A percentile compares a stretch with the other conserved stretches of the same genome.
Evolutionary conservation across 2,329 filamentous ascomycete genomes (phyloP).

Genomic region (Biscogniauxia mediterranea): DNA sequence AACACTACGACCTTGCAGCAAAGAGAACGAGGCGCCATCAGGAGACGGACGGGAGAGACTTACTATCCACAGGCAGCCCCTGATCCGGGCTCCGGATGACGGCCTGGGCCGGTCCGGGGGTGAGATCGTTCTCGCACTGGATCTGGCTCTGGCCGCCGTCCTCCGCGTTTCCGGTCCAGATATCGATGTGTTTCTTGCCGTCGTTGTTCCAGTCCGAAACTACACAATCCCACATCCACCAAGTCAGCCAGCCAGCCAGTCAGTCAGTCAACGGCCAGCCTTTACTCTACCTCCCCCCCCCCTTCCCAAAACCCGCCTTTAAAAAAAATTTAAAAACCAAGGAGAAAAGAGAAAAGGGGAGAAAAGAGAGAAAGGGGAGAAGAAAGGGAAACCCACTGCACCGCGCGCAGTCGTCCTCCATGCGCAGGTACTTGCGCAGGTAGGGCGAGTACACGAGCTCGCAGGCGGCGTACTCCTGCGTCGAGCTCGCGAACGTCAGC

Average conservation of each 20-base stretch:
- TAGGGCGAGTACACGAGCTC: slow-evolving; percentile 46
- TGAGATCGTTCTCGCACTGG: slow-evolving; percentile 36
- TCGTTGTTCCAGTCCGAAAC: slow-evolving; percentile 22
- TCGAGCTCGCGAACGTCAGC: slow-evolving; percentile 42
- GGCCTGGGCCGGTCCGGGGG: slow-evolving; percentile 25
- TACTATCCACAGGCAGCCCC: slow-evolving; percentile 34
- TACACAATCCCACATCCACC: background rate
- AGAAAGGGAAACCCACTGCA: slow-evolving; percentile 21
- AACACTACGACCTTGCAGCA: too few species aligned
- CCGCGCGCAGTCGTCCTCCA: slow-evolving; percentile 25
- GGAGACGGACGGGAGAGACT: slow-evolving; percentile 5
- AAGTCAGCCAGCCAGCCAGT: too few species aligned
- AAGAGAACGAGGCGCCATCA: background rate
- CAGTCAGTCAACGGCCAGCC: too few species aligned
- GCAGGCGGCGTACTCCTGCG: slow-evolving; percentile 40
- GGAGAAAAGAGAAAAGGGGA: background rate
- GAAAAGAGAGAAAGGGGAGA: background rate
- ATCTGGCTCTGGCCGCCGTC: slow-evolving; percentile 34
- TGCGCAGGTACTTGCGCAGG: slow-evolving; percentile 41
- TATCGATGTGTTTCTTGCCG: slow-evolving; percentile 33
- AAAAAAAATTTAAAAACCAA: too few species aligned
- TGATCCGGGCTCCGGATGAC: slow-evolving; percentile 32
- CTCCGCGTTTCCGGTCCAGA: slow-evolving; percentile 37
- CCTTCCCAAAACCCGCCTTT: slow-evolving; percentile 1
- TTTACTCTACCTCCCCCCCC: too few species aligned